These are phyloP conservation scores for Vitis labrusca DNA, from an alignment of 164 flowering plant species.

Conservation along the genomic window DNA sequence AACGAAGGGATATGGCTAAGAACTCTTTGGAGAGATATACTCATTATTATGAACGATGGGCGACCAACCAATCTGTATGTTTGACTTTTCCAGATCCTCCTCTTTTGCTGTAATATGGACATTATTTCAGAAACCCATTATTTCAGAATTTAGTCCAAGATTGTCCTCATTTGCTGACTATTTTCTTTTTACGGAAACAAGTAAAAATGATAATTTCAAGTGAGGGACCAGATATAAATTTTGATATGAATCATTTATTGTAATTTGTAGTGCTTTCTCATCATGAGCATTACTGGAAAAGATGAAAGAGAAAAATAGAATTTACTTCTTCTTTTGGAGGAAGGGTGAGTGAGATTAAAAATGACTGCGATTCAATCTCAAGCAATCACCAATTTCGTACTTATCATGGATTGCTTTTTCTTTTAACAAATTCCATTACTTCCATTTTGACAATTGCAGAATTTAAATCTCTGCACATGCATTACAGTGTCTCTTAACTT, in stretches of 20 bases:
- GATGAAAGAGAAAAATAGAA: neutral
- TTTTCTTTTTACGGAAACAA: too few relatives aligned
- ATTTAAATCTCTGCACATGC: neutral
- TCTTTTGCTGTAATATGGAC: neutral
- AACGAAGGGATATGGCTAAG: conserved; percentile 51
- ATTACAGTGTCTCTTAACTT: neutral
- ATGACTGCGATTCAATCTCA: neutral
- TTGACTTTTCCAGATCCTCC: neutral
- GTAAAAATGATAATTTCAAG: too few relatives aligned
- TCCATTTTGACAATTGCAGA: neutral
- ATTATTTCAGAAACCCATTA: neutral
- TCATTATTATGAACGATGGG: conserved; percentile 73
- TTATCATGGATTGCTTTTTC: neutral
- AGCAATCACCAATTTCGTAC: neutral
- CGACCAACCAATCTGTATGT: conserved; percentile 53
- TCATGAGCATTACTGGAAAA: neutral
- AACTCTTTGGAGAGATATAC: conserved; percentile 55
- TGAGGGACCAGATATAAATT: too few relatives aligned
- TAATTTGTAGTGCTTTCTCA: neutral
- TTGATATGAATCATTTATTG: too few relatives aligned
- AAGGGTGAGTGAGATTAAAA: neutral
- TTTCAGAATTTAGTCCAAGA: too few relatives aligned
- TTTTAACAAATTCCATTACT: neutral
- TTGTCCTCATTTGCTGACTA: too few relatives aligned
- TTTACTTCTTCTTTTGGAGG: neutral